These are phyloP conservation scores for Talaromyces thailandensis DNA, from an alignment of 495 filamentous ascomycete genomes.

Conservation along the genomic window DNA sequence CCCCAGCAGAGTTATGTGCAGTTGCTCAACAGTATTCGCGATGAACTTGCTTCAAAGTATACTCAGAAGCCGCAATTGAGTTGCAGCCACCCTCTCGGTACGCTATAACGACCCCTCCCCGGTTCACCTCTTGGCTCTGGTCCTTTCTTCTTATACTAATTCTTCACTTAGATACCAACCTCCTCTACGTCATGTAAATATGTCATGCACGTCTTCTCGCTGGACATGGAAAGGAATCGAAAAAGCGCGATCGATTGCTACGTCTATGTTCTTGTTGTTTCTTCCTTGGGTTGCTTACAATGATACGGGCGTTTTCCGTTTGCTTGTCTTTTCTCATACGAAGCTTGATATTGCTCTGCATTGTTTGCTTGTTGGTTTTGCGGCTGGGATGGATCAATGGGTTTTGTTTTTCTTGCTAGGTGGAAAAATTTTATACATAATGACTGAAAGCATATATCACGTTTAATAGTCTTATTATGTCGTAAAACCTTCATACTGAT, in stretches of 20 bases:
- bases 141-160: slow-evolving; percentile 14
- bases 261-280: background rate
- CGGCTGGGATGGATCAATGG: background rate
- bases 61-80: slow-evolving; percentile 95
- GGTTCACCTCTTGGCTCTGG: slow-evolving; percentile 10
- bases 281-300: background rate
- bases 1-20: slow-evolving; percentile 96
- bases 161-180: slow-evolving; percentile 39
- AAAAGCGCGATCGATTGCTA: background rate
- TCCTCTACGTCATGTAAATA: slow-evolving; percentile 58
- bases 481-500: background rate
- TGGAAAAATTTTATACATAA: background rate
- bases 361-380: background rate
- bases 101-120: slow-evolving; percentile 16
- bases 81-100: slow-evolving; percentile 94
- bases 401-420: background rate
- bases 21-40: slow-evolving; percentile 85
- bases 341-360: background rate
- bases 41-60: slow-evolving; percentile 85
- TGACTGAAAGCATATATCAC: background rate
- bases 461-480: background rate
- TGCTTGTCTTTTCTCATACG: background rate
- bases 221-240: background rate
- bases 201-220: background rate
- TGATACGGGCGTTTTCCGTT: slow-evolving; percentile 1